Evolutionary conservation across 2,329 filamentous ascomycete genomes (phyloP).

Genomic region (Cylindrodendrum hubeiense): DNA sequence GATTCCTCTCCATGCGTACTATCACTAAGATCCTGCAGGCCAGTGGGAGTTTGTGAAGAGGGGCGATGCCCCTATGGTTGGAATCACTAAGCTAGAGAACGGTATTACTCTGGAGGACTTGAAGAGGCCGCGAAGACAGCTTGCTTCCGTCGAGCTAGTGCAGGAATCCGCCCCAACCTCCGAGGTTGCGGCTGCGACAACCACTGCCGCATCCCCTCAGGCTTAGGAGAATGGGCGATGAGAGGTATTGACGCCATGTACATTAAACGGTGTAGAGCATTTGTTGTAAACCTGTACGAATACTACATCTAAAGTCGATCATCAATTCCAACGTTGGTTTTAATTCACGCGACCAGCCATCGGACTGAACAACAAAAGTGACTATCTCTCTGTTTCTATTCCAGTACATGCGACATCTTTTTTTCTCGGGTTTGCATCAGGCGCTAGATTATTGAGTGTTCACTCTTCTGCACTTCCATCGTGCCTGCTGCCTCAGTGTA

Average conservation of each 20-base stretch:
- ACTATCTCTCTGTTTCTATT: not conserved
- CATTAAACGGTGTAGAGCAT: slow-evolving; percentile 39
- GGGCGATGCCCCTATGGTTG: slow-evolving; percentile 89
- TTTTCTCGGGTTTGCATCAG: no score
- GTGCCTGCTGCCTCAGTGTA: not conserved
- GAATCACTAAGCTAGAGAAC: slow-evolving; percentile 89
- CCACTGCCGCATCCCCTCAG: slow-evolving; percentile 49
- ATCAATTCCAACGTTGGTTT: not conserved
- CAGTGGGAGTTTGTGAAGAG: slow-evolving; percentile 95
- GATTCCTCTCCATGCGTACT: not conserved
- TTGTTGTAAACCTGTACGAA: slow-evolving; percentile 43
- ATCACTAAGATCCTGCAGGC: slow-evolving; percentile 59
- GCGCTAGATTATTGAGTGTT: no score
- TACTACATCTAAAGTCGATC: slow-evolving; percentile 33
- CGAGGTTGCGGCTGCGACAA: slow-evolving; percentile 49
- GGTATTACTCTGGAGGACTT: slow-evolving; percentile 86
- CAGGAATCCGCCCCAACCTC: slow-evolving; percentile 49
- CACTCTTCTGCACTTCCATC: not conserved
- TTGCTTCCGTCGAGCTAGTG: slow-evolving; percentile 61
- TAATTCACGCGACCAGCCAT: not conserved
- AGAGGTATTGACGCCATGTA: slow-evolving; percentile 37
- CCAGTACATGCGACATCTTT: not conserved
- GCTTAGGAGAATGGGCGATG: slow-evolving; percentile 31
- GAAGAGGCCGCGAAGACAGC: slow-evolving; percentile 80
- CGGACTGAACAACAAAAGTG: no score